Evolutionary conservation across 805 yeast genomes (phyloP).

Genomic region (Candida andamanensis): DNA sequence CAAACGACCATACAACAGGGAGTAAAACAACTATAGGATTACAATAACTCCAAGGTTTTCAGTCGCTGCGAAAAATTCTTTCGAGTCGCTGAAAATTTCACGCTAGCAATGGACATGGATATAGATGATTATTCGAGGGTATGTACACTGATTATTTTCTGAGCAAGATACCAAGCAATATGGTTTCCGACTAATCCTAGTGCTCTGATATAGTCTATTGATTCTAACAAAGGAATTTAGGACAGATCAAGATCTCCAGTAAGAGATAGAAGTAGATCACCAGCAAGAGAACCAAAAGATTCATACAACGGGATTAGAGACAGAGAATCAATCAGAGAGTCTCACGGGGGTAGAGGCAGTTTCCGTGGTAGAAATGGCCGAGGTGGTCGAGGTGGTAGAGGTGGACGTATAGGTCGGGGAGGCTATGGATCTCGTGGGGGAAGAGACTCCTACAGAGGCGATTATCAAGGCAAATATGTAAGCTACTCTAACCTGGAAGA

Average conservation of each 20-base stretch:
- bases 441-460: constrained; percentile 7
- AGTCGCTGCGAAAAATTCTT: too few relatives aligned
- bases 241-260: constrained; percentile 31
- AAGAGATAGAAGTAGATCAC: constrained; percentile 10
- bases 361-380: constrained; percentile 18
- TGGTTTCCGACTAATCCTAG: constrained; percentile 24
- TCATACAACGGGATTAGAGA: constrained; percentile 1
- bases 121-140: constrained; percentile 59
- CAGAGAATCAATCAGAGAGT: constrained; percentile 12
- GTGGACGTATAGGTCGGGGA: constrained; percentile 18
- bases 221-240: too few relatives aligned
- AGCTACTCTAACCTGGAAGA: constrained; percentile 12
- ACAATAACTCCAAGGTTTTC: too few relatives aligned
- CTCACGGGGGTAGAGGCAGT: constrained; percentile 20
- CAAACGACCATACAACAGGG: too few relatives aligned
- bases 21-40: too few relatives aligned
- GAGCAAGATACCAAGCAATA: constrained; percentile 1
- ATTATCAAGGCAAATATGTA: constrained; percentile 1
- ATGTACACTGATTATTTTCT: constrained; percentile 22
- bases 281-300: constrained; percentile 9
- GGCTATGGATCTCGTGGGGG: constrained; percentile 18
- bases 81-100: too few relatives aligned
- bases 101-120: constrained; percentile 44
- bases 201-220: too few relatives aligned
- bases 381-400: constrained; percentile 20